Conservation (phyloP, 208 protist genomes). For the Perkinsela sp. region DNA sequence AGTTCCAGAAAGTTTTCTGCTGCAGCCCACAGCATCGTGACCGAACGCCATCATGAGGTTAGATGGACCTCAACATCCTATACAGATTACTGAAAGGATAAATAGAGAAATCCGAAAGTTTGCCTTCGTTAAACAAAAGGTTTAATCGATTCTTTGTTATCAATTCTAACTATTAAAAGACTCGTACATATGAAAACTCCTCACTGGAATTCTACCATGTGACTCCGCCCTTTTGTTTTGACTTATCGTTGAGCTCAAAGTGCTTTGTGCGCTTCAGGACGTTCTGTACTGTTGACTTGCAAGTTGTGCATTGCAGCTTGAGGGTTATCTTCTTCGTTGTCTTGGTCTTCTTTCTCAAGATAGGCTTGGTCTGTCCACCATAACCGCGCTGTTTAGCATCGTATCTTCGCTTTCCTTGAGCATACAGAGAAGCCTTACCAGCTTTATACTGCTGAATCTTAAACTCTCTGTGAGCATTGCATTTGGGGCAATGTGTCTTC, state of each 20-base stretch:
- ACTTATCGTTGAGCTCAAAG: conserved; percentile 91
- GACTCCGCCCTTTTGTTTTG: conserved; percentile 58
- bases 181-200: too few species aligned
- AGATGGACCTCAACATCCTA: too few species aligned
- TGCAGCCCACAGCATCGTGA: too few species aligned
- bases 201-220: too few species aligned
- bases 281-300: conserved; percentile 75
- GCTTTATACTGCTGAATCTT: conserved; percentile 98
- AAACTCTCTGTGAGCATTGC: conserved; percentile 82
- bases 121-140: too few species aligned
- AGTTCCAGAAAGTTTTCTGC: too few species aligned
- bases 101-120: too few species aligned
- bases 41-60: too few species aligned
- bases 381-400: conserved; percentile 98
- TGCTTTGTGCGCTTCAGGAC: conserved; percentile 90
- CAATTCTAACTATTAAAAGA: too few species aligned
- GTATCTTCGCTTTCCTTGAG: conserved; percentile 97
- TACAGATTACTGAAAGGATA: too few species aligned
- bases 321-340: conserved; percentile 99
- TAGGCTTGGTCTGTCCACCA: conserved; percentile 99
- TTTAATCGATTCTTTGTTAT: too few species aligned
- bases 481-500: conserved; percentile 61
- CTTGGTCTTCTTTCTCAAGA: conserved; percentile 99
- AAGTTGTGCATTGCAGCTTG: conserved; percentile 86
- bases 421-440: conserved; percentile 88